Evolutionary conservation across 108 stramenopile species (phyloP).

Genomic region (Licmophora abbreviata): DNA sequence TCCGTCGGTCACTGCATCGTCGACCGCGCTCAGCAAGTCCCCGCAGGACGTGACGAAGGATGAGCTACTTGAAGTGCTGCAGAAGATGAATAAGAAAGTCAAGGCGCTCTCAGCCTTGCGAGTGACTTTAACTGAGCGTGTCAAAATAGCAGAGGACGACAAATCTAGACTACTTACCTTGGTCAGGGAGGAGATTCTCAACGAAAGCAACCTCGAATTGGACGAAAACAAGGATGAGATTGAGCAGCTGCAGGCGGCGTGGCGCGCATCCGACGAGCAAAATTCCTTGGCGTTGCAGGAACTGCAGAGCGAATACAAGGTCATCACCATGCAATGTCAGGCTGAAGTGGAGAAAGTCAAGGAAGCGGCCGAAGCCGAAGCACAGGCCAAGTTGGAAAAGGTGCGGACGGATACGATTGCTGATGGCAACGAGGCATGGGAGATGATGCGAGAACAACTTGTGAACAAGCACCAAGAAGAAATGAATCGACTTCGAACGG

Average conservation of each 20-base stretch:
- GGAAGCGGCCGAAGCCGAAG: conserved; percentile 17
- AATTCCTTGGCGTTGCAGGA: conserved; percentile 42
- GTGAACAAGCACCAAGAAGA: conserved; percentile 23
- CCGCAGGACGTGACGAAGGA: conserved; percentile 42
- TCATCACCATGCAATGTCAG: conserved; percentile 26
- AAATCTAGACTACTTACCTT: conserved; percentile 40
- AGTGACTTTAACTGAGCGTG: conserved; percentile 44
- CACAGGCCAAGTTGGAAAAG: conserved; percentile 22
- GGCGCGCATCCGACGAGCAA: conserved; percentile 49
- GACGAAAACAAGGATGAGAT: conserved; percentile 32
- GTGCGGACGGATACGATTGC: conserved; percentile 11
- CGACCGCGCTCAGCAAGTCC: conserved; percentile 3
- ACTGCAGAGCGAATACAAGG: conserved; percentile 53
- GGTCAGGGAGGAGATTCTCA: conserved; percentile 52
- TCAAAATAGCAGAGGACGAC: conserved; percentile 43
- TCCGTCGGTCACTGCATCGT: not conserved
- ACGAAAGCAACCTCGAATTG: conserved; percentile 16
- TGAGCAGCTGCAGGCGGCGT: conserved; percentile 41
- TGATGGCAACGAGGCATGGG: conserved; percentile 4
- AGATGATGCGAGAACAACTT: conserved; percentile 12
- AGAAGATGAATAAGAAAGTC: conserved; percentile 78
- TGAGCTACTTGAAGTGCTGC: conserved; percentile 69
- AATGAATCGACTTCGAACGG: conserved; percentile 10
- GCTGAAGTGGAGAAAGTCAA: conserved; percentile 44
- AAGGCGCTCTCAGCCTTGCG: conserved; percentile 50